Evolutionary conservation across 495 filamentous ascomycete genomes (phyloP).

Genomic region (Corynascus novoguineensis): DNA sequence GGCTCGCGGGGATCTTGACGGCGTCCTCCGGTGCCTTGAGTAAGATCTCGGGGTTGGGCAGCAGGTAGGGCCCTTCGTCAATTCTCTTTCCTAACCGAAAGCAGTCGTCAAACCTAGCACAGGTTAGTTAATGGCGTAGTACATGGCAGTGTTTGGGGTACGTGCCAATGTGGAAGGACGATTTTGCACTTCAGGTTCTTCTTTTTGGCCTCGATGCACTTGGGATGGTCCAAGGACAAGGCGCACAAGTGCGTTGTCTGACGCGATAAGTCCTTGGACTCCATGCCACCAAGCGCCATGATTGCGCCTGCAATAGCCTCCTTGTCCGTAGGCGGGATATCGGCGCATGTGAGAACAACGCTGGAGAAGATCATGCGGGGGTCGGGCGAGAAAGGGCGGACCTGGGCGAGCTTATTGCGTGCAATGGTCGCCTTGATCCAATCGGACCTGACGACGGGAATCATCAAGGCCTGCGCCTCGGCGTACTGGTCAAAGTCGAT

Average conservation of each 20-base stretch:
- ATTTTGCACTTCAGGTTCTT: constrained; percentile 70
- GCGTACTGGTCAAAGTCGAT: constrained; percentile 84
- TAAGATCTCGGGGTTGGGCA: constrained; percentile 80
- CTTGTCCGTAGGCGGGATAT: constrained; percentile 82
- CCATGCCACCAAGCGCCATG: constrained; percentile 80
- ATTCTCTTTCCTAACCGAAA: constrained; percentile 84
- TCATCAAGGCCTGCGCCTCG: constrained; percentile 62
- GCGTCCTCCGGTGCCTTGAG: constrained; percentile 48
- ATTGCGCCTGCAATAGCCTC: constrained; percentile 89
- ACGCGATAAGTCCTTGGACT: constrained; percentile 61
- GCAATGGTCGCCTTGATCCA: constrained; percentile 69
- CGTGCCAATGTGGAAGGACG: constrained; percentile 92
- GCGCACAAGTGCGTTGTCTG: constrained; percentile 86
- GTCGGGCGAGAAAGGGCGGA: constrained; percentile 83
- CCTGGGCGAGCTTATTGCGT: constrained; percentile 65
- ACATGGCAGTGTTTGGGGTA: not conserved
- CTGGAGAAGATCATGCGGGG: constrained; percentile 84
- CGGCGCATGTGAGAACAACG: constrained; percentile 66
- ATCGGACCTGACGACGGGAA: constrained; percentile 74
- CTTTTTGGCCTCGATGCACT: constrained; percentile 56
- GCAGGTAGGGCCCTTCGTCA: constrained; percentile 75
- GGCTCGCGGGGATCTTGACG: constrained; percentile 50
- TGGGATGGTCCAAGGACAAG: constrained; percentile 64
- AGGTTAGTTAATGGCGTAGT: not conserved
- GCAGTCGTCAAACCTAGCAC: constrained; percentile 85